phyloP scores from a whole-genome alignment of 768 basidiomycete genomes.

The Leccinum incarnatum region DNA sequence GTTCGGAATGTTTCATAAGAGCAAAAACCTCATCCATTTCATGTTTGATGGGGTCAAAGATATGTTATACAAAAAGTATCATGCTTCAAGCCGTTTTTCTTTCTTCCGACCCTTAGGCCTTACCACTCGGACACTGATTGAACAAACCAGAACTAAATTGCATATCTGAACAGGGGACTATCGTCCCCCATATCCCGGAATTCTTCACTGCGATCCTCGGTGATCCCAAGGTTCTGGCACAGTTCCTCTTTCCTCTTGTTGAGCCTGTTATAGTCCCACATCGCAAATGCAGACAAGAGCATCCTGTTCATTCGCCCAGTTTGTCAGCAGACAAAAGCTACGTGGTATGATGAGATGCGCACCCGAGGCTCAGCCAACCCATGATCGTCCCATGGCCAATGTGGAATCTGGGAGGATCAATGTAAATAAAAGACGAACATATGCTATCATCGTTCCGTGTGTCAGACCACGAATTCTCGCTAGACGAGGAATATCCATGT shows the following conservation, averaged over 20 bases:
- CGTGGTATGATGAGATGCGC: slow-evolving; percentile 4
- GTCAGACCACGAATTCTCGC: slow-evolving; percentile 4
- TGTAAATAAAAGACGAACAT: slow-evolving; percentile 42
- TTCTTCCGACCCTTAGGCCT: not conserved
- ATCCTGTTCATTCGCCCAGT: slow-evolving; percentile 34
- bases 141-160: slow-evolving; percentile 19
- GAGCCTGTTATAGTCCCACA: slow-evolving; percentile 47
- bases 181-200: slow-evolving; percentile 50
- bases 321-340: slow-evolving; percentile 27
- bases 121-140: not conserved
- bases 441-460: slow-evolving; percentile 25
- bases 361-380: slow-evolving; percentile 34
- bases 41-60: not conserved
- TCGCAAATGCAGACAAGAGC: slow-evolving; percentile 38
- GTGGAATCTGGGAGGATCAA: slow-evolving; percentile 36
- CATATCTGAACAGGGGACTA: slow-evolving; percentile 54
- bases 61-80: not conserved
- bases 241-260: slow-evolving; percentile 48
- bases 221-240: slow-evolving; percentile 44
- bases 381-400: slow-evolving; percentile 38
- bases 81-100: not conserved
- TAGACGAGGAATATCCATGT: slow-evolving; percentile 12
- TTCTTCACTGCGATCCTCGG: slow-evolving; percentile 35
- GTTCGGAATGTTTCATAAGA: not conserved
- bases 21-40: not conserved